Conservation (phyloP, 2,329 filamentous ascomycete genomes). For the Ceratocystis diversiconidia region DNA sequence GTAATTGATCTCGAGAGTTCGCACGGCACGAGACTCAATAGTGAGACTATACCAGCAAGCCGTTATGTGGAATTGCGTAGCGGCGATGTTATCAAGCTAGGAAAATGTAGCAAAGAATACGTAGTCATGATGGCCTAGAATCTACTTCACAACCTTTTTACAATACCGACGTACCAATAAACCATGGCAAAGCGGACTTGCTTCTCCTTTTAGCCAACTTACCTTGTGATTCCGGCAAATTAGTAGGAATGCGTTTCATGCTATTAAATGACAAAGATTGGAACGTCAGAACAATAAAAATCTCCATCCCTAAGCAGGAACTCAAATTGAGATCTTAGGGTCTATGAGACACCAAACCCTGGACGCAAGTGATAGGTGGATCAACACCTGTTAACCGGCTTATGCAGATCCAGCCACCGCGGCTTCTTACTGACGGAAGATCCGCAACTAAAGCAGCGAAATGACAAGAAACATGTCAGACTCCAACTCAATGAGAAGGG, state of each 20-base stretch:
- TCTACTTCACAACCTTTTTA: neutral
- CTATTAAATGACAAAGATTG: neutral
- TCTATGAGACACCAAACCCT: neutral
- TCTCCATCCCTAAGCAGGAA: neutral
- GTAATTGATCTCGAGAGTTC: conserved; percentile 86
- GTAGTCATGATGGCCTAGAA: conserved; percentile 60
- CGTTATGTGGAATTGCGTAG: conserved; percentile 76
- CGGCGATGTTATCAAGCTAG: conserved; percentile 81
- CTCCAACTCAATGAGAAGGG: neutral
- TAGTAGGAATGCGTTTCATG: neutral
- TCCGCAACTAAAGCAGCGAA: neutral
- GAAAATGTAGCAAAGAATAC: conserved; percentile 79
- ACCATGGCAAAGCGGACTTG: neutral
- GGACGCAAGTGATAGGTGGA: neutral
- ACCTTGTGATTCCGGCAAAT: neutral
- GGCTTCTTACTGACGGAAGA: neutral
- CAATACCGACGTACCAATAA: neutral
- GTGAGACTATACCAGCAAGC: conserved; percentile 54
- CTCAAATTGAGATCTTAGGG: neutral
- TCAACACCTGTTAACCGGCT: neutral
- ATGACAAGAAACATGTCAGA: conserved; percentile 1
- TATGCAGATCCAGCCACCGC: neutral
- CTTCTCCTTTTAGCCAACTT: neutral
- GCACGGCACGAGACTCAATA: conserved; percentile 78
- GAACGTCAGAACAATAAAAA: neutral